Conservation (phyloP, 306 rosid genomes). For the Pterocarpus santalinus region DNA sequence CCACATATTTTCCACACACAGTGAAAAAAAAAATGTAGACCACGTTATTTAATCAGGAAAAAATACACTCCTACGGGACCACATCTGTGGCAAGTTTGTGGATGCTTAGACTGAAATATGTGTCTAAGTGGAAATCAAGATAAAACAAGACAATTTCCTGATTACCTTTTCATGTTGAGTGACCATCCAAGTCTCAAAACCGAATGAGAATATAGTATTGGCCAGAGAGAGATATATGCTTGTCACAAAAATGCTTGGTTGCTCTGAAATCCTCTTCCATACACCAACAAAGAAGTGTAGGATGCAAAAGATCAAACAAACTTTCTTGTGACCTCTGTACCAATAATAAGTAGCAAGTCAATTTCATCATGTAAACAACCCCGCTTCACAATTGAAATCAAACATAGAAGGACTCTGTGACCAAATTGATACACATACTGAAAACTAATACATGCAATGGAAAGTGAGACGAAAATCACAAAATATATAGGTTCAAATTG, state of each 20-base stretch:
- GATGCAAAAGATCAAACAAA: conserved; percentile 72
- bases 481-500: conserved; percentile 24
- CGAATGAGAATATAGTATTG: conserved; percentile 74
- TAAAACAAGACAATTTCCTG: conserved; percentile 34
- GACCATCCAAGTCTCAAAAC: conserved; percentile 92
- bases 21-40: conserved; percentile 25
- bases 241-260: conserved; percentile 69
- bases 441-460: conserved; percentile 28
- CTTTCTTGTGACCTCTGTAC: conserved; percentile 86
- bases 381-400: conserved; percentile 40
- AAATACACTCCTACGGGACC: conserved; percentile 37
- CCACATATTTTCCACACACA: background rate
- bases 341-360: conserved; percentile 41
- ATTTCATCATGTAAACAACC: conserved; percentile 39
- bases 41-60: conserved; percentile 42
- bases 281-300: conserved; percentile 74
- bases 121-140: conserved; percentile 33
- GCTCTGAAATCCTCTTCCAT: conserved; percentile 74
- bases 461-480: conserved; percentile 16
- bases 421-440: conserved; percentile 28
- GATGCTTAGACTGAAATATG: conserved; percentile 27
- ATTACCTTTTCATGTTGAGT: conserved; percentile 87
- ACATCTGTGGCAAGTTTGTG: conserved; percentile 31
- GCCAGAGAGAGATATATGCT: conserved; percentile 75
- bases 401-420: conserved; percentile 28